Conservation (phyloP, 441 rosid genomes). For the Biscutella laevigata region DNA sequence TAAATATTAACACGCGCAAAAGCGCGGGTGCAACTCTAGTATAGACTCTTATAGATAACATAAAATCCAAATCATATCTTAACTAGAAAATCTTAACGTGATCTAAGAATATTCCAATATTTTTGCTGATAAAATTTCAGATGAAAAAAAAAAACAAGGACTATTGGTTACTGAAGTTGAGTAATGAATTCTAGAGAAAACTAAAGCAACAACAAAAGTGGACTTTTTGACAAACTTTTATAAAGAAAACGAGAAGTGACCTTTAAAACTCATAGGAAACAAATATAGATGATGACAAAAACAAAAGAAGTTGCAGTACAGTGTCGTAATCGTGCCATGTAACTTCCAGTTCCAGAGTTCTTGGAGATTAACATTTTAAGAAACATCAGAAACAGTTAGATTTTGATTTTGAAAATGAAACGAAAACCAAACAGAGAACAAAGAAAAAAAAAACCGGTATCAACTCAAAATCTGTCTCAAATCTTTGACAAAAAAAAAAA, state of each 20-base stretch:
- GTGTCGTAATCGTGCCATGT: slow-evolving; percentile 20
- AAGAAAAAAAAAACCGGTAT: too few relatives aligned
- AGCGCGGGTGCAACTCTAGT: too few relatives aligned
- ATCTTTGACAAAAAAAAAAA: background rate
- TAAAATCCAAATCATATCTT: too few relatives aligned
- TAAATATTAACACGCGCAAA: too few relatives aligned
- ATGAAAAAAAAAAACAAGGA: too few relatives aligned
- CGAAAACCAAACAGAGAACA: background rate
- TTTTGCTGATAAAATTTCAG: too few relatives aligned
- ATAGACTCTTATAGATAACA: too few relatives aligned
- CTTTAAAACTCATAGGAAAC: background rate
- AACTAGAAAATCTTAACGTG: too few relatives aligned
- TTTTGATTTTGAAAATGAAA: background rate
- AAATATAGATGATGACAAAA: background rate
- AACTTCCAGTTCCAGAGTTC: slow-evolving; percentile 10
- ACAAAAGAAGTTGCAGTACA: background rate
- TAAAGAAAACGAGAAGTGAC: slow-evolving; percentile 3
- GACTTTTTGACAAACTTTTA: background rate
- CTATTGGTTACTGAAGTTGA: background rate
- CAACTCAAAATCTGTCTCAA: too few relatives aligned
- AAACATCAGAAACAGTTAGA: slow-evolving; percentile 1
- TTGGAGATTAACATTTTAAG: background rate
- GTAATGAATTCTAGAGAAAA: slow-evolving; percentile 5
- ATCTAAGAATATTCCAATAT: too few relatives aligned
- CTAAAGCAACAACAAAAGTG: background rate